Percentiles rank a stretch among this genome's conserved stretches.
phyloP scores from a whole-genome alignment of 1,284 basidiomycete species.

The Chalciporus piperatoides region DNA sequence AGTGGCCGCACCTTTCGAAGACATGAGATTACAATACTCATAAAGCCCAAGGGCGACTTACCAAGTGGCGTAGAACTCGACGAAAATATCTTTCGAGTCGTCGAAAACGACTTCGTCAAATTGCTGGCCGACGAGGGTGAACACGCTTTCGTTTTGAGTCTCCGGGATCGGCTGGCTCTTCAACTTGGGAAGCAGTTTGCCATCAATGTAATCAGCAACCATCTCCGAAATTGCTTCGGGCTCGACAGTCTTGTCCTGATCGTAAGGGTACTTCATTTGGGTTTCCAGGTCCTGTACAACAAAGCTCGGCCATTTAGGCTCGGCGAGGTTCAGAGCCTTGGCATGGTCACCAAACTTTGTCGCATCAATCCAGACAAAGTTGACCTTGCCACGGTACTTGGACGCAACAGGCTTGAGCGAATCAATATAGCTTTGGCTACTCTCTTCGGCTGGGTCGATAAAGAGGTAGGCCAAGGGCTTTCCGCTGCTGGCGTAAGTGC shows the following conservation, averaged over 20 bases:
- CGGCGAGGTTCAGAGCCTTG: slow-evolving; percentile 86
- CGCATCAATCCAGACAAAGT: slow-evolving; percentile 99
- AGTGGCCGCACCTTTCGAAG: slow-evolving; percentile 78
- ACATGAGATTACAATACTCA: not conserved
- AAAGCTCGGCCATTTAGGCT: slow-evolving; percentile 89
- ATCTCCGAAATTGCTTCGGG: slow-evolving; percentile 56
- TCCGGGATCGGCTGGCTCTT: slow-evolving; percentile 91
- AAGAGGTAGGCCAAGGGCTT: slow-evolving; percentile 97
- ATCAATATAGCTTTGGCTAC: slow-evolving; percentile 66
- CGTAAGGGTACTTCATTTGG: slow-evolving; percentile 89
- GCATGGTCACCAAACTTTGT: slow-evolving; percentile 95
- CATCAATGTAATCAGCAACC: slow-evolving; percentile 66
- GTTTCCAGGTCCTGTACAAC: slow-evolving; percentile 86
- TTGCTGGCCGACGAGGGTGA: slow-evolving; percentile 83
- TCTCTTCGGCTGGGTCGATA: slow-evolving; percentile 74
- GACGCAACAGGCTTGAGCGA: slow-evolving; percentile 74
- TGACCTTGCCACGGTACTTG: slow-evolving; percentile 82
- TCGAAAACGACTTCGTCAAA: slow-evolving; percentile 88
- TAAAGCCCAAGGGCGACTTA: slow-evolving; percentile 37
- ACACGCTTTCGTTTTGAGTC: slow-evolving; percentile 80
- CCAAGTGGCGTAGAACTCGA: slow-evolving; percentile 98
- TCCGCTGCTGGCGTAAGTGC: slow-evolving; percentile 74
- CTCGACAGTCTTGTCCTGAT: slow-evolving; percentile 63
- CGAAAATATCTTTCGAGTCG: slow-evolving; percentile 90
- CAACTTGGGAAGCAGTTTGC: slow-evolving; percentile 78